Conservation (phyloP, 768 basidiomycete species). For the Clavulina sp. region DNA sequence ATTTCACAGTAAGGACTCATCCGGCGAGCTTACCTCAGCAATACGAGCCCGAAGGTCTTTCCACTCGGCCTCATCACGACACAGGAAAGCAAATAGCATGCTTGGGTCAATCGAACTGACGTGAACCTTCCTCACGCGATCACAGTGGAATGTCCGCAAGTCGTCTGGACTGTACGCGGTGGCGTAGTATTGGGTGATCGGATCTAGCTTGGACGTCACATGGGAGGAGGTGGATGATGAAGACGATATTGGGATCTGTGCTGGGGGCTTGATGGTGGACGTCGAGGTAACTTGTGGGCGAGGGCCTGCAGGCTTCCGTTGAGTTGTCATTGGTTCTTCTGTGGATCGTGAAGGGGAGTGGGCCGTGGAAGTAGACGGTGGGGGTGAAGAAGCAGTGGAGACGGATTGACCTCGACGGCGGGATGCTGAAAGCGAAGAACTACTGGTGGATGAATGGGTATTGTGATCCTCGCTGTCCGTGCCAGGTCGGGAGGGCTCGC, state of each 20-base stretch:
- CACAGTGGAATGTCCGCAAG: constrained; percentile 85
- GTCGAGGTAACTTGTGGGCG: no score
- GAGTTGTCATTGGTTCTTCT: not conserved
- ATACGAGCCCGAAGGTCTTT: constrained; percentile 57
- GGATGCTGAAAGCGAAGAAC: no score
- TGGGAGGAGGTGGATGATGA: constrained; percentile 12
- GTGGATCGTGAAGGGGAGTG: no score
- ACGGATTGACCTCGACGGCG: no score
- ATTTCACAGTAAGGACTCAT: constrained; percentile 1
- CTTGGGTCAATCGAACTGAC: constrained; percentile 83
- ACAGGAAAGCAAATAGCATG: constrained; percentile 89
- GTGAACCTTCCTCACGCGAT: constrained; percentile 91
- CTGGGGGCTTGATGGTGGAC: constrained; percentile 11
- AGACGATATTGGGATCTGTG: constrained; percentile 8
- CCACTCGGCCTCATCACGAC: constrained; percentile 73
- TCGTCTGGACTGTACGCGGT: constrained; percentile 56
- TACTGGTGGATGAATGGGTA: not conserved
- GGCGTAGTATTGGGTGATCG: constrained; percentile 43
- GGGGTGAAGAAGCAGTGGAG: no score
- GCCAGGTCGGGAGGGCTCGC: constrained; percentile 25
- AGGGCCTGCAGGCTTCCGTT: not conserved
- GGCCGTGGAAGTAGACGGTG: no score
- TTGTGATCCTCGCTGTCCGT: not conserved
- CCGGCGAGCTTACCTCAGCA: constrained; percentile 38
- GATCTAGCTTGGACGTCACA: constrained; percentile 24